Evolutionary conservation across 176 grass and related monocot species (phyloP).

Genomic region (Musa beccarii): DNA sequence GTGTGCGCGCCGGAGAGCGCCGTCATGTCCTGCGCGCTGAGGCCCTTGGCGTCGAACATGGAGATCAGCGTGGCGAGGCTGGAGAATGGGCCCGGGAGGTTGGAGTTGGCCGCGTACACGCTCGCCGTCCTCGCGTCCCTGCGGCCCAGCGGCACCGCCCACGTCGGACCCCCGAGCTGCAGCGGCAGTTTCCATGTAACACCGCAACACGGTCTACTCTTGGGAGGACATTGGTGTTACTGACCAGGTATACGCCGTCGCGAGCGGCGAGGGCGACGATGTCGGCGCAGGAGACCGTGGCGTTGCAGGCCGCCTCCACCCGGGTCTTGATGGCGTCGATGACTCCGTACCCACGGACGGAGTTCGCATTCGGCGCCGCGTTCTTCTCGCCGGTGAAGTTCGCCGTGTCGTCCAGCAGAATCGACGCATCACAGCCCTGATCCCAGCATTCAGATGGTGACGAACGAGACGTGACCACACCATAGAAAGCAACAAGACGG

Average conservation of each 20-base stretch:
- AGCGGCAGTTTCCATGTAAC: too few species aligned
- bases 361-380: neutral
- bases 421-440: slow-evolving; percentile 3
- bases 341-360: slow-evolving; percentile 1
- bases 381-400: slow-evolving; percentile 2
- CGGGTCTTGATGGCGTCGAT: slow-evolving; percentile 8
- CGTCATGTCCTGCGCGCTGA: slow-evolving; percentile 4
- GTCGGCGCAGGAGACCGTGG: slow-evolving; percentile 15
- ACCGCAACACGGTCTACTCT: neutral
- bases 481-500: neutral
- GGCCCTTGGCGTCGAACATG: slow-evolving; percentile 11
- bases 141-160: neutral
- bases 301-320: neutral
- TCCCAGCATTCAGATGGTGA: neutral
- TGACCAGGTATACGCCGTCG: neutral
- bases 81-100: neutral
- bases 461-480: neutral
- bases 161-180: neutral
- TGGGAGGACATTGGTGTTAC: neutral
- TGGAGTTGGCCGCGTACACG: neutral
- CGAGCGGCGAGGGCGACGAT: slow-evolving; percentile 9
- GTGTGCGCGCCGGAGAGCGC: slow-evolving; percentile 8
- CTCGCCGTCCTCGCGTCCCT: slow-evolving; percentile 4
- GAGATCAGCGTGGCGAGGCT: neutral
- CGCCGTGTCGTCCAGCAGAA: slow-evolving; percentile 6